phyloP scores from a whole-genome alignment of 2,329 filamentous ascomycete genomes.

The Aspergillus awamori region DNA sequence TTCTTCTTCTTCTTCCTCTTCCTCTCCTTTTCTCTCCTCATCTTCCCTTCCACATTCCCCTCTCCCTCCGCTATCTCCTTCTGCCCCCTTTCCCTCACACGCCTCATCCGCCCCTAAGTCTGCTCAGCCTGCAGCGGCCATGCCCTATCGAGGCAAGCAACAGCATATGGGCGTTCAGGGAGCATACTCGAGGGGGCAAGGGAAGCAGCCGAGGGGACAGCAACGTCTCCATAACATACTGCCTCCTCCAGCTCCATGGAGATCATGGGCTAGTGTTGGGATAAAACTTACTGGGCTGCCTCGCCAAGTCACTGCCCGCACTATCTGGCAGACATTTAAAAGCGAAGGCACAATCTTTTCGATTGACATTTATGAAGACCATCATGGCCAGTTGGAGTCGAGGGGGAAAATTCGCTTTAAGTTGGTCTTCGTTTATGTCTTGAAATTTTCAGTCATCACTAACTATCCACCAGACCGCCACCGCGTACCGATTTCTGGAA shows the following conservation, averaged over 20 bases:
- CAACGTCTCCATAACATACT: background rate
- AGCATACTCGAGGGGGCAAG: too few species aligned
- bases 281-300: conserved; percentile 43
- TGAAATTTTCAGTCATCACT: background rate
- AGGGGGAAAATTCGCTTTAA: conserved; percentile 59
- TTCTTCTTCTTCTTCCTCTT: background rate
- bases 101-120: background rate
- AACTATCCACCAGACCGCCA: conserved; percentile 48
- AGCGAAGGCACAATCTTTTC: conserved; percentile 56
- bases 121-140: background rate
- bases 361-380: conserved; percentile 59
- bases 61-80: background rate
- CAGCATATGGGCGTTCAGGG: background rate
- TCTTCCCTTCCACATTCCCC: background rate
- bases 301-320: conserved; percentile 35
- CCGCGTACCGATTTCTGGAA: conserved; percentile 58
- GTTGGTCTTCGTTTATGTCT: conserved; percentile 23
- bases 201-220: background rate
- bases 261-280: conserved; percentile 41
- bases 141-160: background rate
- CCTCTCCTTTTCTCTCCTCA: background rate
- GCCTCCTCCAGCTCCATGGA: conserved; percentile 36
- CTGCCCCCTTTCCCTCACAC: conserved; percentile 8
- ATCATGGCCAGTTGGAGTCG: conserved; percentile 42
- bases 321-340: conserved; percentile 57